Evolutionary conservation across 192 early-diverging fungal genomes (phyloP), one percentile per base, ranked within the genome.

Genomic region (Backusella australiensis): DNA sequence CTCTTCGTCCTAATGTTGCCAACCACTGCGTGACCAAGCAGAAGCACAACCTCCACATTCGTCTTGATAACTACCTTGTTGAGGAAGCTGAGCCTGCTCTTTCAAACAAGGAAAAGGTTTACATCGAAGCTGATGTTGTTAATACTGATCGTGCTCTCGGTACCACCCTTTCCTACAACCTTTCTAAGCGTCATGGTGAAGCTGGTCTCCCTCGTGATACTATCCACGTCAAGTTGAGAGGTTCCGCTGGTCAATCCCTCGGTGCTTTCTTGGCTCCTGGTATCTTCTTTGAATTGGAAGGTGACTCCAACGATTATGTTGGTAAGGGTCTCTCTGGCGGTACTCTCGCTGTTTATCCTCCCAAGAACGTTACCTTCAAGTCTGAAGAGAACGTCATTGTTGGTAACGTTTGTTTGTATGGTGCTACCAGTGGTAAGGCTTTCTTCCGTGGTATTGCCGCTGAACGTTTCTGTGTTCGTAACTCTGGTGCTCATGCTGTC

Each of bases 301-400:
- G 98, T 77, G 98, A 99, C 77, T 91, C 97, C 5, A 99, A 99
- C 88, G 98, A 98, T 87, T 99, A 99, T 75, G 98, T 99, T 39
- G 98, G 98, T 73, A 99, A 99, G 87, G 98, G 98, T 72, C 88
- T 99, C 49, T 97, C 96, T 6, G 98, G 98, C 78, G 98, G 98
- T 65, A 88, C 88, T 76, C 82, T 99, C 23, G 89, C 94, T 6
- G 88, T 98, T 38, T 99, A 93, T 83, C 96, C 96, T 76, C 97
- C 96, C 41, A 95, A 92, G 86, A 76, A 80, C 73, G 85, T 89
- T 19, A 79, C 77, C 42, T 98, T 96, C 85, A 91, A 90, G 78
- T 88, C 94, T 23, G 92, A 93, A 80, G 81, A 94, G 21, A 99
- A 99, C 85, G 88, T 98, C 67, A 94, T 98, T 77, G 93, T 98